Conservation (phyloP, 2,329 filamentous ascomycete species). For the Fusarium sp. region DNA sequence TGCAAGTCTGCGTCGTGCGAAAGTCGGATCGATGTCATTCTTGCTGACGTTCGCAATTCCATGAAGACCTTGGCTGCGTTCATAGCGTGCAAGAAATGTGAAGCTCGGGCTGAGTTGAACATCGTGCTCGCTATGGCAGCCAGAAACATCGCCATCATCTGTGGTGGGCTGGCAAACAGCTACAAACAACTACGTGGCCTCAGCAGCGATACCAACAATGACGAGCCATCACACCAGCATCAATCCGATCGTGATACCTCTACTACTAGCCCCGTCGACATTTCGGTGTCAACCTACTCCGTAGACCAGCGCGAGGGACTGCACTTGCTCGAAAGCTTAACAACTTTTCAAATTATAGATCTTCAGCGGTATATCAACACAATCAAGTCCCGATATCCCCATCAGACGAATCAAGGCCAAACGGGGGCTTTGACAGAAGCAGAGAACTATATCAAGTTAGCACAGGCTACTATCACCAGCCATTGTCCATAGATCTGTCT, state of each 20-base stretch:
- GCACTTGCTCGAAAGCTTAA: not conserved
- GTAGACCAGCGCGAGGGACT: not conserved
- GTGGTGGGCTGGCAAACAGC: not conserved
- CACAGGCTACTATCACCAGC: not conserved
- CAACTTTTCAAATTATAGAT: not conserved
- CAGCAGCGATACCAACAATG: not conserved
- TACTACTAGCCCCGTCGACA: not conserved
- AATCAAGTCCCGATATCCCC: not conserved
- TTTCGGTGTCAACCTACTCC: not conserved
- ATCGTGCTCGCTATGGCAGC: not conserved
- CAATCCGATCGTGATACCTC: not conserved
- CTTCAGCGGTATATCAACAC: not conserved
- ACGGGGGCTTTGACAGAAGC: not conserved
- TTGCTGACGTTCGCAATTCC: not conserved
- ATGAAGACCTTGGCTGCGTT: not conserved
- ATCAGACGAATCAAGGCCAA: not conserved
- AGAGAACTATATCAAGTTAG: not conserved
- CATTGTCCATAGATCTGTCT: not conserved
- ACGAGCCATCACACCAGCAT: not conserved
- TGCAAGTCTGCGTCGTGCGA: not conserved
- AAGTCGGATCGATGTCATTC: not conserved
- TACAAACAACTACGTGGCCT: not conserved
- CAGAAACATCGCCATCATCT: not conserved
- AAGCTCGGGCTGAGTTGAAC: not conserved
- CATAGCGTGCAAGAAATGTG: not conserved